These are phyloP conservation scores for Herpetospermum pedunculosum DNA, from an alignment of 306 rosid species.

Conservation along the genomic window DNA sequence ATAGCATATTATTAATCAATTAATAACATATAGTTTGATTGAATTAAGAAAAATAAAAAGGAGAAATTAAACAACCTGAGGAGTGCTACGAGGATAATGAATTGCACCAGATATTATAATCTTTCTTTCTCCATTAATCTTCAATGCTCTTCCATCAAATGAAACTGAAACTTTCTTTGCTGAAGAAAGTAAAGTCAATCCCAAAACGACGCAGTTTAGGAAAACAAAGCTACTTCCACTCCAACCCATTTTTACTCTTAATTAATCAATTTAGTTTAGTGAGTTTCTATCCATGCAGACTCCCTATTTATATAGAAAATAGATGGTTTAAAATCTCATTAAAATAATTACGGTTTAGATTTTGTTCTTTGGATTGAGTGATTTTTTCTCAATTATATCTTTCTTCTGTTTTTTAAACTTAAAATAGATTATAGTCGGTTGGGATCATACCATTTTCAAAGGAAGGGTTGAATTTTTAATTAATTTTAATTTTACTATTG, in stretches of 20 bases:
- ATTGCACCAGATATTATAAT: constrained; percentile 25
- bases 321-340: too few relatives aligned
- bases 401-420: too few relatives aligned
- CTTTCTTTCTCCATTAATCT: constrained; percentile 16
- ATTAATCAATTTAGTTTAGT: too few relatives aligned
- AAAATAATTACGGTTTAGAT: too few relatives aligned
- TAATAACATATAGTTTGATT: too few relatives aligned
- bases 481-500: too few relatives aligned
- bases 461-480: too few relatives aligned
- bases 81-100: constrained; percentile 32
- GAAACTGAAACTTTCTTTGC: constrained; percentile 12
- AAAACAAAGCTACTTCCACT: not conserved
- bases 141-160: constrained; percentile 24
- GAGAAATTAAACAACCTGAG: not conserved
- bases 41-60: too few relatives aligned
- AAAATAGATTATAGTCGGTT: too few relatives aligned
- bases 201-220: not conserved
- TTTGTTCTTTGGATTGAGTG: too few relatives aligned
- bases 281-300: not conserved
- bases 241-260: not conserved
- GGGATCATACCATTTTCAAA: too few relatives aligned
- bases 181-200: not conserved
- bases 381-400: too few relatives aligned
- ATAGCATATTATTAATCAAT: not conserved
- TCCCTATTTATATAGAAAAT: not conserved